Evolutionary conservation across 23 red algal species (phyloP), one percentile per base, ranked within the genome.

Genomic region (Gracilaria vermiculophylla): DNA sequence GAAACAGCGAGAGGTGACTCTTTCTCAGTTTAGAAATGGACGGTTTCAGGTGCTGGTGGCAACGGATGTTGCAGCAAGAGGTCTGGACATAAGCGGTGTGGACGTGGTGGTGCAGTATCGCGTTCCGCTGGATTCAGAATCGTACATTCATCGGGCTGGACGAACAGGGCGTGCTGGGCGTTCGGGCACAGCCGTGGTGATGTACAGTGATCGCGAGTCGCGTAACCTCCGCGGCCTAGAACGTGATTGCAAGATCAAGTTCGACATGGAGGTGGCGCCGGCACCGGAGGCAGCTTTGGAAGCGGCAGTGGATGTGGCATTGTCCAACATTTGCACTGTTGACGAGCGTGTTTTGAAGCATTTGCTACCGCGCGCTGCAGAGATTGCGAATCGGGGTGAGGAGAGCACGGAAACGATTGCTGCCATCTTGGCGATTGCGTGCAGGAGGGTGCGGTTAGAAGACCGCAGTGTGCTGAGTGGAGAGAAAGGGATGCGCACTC

Each of bases 1-100:
- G 66, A 53, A 75, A 16, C 97, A 95, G 70, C 81, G 97, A 7
- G 97, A 99, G 66, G 61, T 93, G 5, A 99, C 97, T 8, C 83
- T 99, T 10, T 47, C 62, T 14, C 90, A 95, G 44, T 99, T 99
- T 54, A 45, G 92, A n/a, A 77, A 93, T 25, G 97, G 97, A 32
- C 81, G 73, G 29, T 99, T 99, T 62, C 80, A 86, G 31, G 89
- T 99, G 28, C 85, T 99, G 21, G 94, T 99, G 6, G 97, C 97
- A 34, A 99, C 97, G 14, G 97, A 99, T 64, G 97, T 99, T 3
- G 97, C 97, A 19, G 97, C 97, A 34, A 93, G 97, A 43, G 97
- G 97, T 29, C 45, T 99, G 40, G 97, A 99, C 53, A 99, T 99
- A 29, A 65, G 56, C 39, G 97, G 92, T 33, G 94, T 99, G 17